Evolutionary conservation across 768 basidiomycete species (phyloP).

Genomic region (Neoboletus magnificus): DNA sequence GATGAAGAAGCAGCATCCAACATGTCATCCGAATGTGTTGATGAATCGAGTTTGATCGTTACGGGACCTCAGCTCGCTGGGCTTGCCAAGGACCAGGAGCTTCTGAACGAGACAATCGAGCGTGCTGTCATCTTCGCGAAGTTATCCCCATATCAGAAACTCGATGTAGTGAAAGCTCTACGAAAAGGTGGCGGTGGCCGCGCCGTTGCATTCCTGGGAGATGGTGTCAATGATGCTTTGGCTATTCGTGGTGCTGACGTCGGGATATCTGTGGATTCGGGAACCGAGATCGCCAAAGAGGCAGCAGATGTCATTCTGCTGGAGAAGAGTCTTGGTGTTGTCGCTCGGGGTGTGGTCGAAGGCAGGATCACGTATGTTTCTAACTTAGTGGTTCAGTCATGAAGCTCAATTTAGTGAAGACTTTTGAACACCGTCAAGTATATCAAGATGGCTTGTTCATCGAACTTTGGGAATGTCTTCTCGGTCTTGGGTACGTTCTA

Average conservation of each 20-base stretch:
- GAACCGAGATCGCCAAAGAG: constrained; percentile 36
- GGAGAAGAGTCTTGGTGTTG: constrained; percentile 36
- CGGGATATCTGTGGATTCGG: constrained; percentile 34
- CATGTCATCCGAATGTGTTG: not conserved
- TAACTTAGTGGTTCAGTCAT: not conserved
- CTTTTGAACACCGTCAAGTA: constrained; percentile 37
- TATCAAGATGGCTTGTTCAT: constrained; percentile 38
- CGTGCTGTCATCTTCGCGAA: constrained; percentile 32
- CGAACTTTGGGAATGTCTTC: constrained; percentile 36
- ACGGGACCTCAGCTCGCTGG: constrained; percentile 28
- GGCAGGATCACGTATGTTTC: constrained; percentile 32
- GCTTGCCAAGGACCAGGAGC: constrained; percentile 27
- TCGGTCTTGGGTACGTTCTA: constrained; percentile 27
- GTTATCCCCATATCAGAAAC: constrained; percentile 33
- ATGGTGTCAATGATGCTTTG: constrained; percentile 32
- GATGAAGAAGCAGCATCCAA: constrained; percentile 25
- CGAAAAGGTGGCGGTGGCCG: constrained; percentile 24
- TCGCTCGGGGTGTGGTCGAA: constrained; percentile 32
- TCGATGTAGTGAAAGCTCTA: constrained; percentile 32
- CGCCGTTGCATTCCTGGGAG: constrained; percentile 32
- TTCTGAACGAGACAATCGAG: constrained; percentile 27
- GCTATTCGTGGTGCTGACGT: constrained; percentile 33
- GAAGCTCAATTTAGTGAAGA: constrained; percentile 19
- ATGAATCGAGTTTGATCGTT: constrained; percentile 26
- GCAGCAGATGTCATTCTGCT: constrained; percentile 36